A percentile compares a stretch with the other conserved stretches of the same genome.
These are phyloP conservation scores for Huntiella savannae DNA, from an alignment of 2,329 filamentous ascomycete genomes.

Conservation along the genomic window DNA sequence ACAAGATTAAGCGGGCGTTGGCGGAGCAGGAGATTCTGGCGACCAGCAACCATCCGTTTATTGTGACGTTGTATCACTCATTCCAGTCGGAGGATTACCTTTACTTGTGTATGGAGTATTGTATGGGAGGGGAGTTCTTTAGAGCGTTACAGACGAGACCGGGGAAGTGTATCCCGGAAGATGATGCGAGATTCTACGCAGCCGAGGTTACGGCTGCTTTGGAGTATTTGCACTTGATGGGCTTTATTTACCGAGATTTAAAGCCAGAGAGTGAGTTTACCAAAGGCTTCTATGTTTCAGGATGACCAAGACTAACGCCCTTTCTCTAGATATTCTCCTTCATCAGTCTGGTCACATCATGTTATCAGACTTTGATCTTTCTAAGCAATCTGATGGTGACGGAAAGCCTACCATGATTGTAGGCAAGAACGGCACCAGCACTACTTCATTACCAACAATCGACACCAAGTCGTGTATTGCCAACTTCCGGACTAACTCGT, in stretches of 20 bases:
- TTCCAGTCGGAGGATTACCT: conserved; percentile 98
- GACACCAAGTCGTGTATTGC: conserved; percentile 97
- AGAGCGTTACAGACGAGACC: conserved; percentile 86
- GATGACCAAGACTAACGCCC: conserved; percentile 8
- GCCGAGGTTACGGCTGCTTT: conserved; percentile 91
- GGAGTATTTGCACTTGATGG: conserved; percentile 96
- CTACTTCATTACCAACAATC: conserved; percentile 80
- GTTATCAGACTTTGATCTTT: conserved; percentile 96
- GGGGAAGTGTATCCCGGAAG: conserved; percentile 92
- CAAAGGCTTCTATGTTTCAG: not conserved
- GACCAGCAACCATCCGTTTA: conserved; percentile 97
- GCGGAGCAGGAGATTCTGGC: conserved; percentile 96
- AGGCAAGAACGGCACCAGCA: conserved; percentile 70
- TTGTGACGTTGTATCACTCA: conserved; percentile 94
- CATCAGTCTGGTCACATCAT: conserved; percentile 99
- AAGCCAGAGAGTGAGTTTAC: conserved; percentile 78
- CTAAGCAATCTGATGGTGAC: conserved; percentile 89
- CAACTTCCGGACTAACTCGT: conserved; percentile 95
- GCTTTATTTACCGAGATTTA: conserved; percentile 94
- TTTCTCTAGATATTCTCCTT: conserved; percentile 62
- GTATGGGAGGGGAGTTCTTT: conserved; percentile 97
- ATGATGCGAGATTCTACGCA: conserved; percentile 91
- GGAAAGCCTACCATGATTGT: conserved; percentile 97
- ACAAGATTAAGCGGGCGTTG: conserved; percentile 97
- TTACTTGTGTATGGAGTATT: conserved; percentile 99